Evolutionary conservation across 148 eudicot species (phyloP).

Genomic region (Cornus florida): DNA sequence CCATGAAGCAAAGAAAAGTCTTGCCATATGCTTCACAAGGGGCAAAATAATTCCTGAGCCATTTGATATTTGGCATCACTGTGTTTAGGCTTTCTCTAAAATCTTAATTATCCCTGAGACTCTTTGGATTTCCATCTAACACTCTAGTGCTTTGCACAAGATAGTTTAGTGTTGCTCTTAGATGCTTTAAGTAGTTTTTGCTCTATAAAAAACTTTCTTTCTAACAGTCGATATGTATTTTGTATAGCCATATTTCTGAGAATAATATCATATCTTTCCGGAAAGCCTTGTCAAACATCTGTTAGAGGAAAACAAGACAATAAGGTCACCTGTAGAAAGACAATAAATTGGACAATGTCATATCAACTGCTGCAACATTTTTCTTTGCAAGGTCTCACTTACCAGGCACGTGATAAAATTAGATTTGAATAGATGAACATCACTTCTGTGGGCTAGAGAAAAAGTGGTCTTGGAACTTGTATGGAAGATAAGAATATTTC

Average conservation of each 20-base stretch:
- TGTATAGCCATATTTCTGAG: neutral
- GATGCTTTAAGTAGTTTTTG: neutral
- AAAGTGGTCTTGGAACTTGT: too few relatives aligned
- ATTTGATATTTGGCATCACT: neutral
- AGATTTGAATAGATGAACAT: neutral
- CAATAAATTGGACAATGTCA: neutral
- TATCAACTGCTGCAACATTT: neutral
- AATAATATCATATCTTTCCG: neutral
- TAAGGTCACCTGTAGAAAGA: neutral
- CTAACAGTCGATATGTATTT: neutral
- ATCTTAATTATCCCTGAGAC: too few relatives aligned
- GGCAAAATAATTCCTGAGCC: neutral
- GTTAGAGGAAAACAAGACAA: neutral
- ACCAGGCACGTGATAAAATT: neutral
- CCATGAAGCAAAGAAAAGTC: neutral
- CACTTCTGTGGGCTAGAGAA: neutral
- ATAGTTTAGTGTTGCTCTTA: neutral
- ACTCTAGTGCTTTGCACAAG: neutral
- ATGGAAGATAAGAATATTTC: neutral
- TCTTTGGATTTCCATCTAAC: neutral
- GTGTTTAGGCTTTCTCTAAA: neutral
- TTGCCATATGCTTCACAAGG: neutral
- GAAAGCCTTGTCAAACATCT: neutral
- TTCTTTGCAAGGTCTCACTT: neutral
- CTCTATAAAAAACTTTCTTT: neutral